These are phyloP conservation scores for Coemansia sp. DNA, from an alignment of 192 early-diverging fungal species.

Conservation along the genomic window DNA sequence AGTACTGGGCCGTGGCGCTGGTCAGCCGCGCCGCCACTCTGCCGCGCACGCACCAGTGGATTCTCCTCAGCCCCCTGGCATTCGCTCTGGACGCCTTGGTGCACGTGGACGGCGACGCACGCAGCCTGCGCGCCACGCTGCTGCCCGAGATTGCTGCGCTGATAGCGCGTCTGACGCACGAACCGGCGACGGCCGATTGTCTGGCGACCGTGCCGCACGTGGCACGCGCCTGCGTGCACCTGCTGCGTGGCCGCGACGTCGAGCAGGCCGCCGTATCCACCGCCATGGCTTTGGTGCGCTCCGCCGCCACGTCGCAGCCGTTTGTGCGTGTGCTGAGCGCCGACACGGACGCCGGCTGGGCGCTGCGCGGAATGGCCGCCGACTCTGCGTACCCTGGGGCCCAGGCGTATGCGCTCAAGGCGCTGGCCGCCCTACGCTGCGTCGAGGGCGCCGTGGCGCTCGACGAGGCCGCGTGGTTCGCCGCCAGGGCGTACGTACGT, in stretches of 20 bases:
- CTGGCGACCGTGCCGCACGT: constrained; percentile 17
- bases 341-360: not conserved
- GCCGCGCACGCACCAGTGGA: constrained; percentile 38
- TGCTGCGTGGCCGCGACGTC: constrained; percentile 20
- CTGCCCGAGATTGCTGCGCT: constrained; percentile 37
- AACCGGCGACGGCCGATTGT: constrained; percentile 17
- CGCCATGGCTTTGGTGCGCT: constrained; percentile 31
- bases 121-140: constrained; percentile 16
- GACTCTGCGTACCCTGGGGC: not conserved
- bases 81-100: constrained; percentile 16
- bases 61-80: constrained; percentile 35
- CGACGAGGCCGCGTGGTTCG: not conserved
- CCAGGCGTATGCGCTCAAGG: constrained; percentile 2
- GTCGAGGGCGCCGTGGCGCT: not conserved
- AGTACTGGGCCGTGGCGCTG: constrained; percentile 39
- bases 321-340: constrained; percentile 16
- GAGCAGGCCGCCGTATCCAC: constrained; percentile 19
- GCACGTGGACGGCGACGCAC: not conserved
- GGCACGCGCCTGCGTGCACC: constrained; percentile 8
- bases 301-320: constrained; percentile 30
- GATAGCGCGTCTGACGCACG: constrained; percentile 36
- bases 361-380: not conserved
- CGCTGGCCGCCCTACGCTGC: not conserved
- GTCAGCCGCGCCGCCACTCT: constrained; percentile 18
- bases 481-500: not conserved